Evolutionary conservation across 495 filamentous ascomycete genomes (phyloP).

Genomic region (Penicillium robsamsonii): DNA sequence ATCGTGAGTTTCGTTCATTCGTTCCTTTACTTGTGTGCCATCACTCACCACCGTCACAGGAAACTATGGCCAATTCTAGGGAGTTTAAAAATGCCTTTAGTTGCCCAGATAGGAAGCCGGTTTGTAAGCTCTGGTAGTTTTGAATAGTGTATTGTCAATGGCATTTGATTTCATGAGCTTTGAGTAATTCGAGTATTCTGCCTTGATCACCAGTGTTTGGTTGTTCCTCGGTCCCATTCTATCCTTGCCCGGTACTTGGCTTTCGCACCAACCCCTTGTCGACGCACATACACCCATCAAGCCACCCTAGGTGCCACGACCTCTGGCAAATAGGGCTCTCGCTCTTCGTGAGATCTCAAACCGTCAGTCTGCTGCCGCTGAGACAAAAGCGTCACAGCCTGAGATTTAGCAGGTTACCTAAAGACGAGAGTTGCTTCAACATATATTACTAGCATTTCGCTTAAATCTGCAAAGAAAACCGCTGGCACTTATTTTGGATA

Average conservation of each 20-base stretch:
- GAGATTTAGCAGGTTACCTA: neutral
- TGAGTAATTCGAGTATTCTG: neutral
- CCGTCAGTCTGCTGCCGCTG: neutral
- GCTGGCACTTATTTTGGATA: neutral
- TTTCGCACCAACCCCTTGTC: neutral
- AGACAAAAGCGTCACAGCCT: neutral
- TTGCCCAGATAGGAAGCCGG: constrained; percentile 61
- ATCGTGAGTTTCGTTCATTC: constrained; percentile 39
- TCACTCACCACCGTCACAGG: constrained; percentile 33
- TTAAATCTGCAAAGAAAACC: neutral
- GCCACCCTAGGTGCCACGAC: neutral
- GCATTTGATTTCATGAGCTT: neutral
- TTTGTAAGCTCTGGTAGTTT: constrained; percentile 66
- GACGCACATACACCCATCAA: neutral
- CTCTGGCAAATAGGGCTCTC: too few relatives aligned
- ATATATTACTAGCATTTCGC: neutral
- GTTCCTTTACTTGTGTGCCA: neutral
- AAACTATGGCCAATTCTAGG: constrained; percentile 63
- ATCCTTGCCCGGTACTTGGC: neutral
- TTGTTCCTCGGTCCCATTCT: neutral
- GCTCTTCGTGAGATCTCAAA: neutral
- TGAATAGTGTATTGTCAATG: neutral
- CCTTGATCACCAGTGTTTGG: neutral
- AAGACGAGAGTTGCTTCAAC: neutral
- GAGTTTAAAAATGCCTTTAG: constrained; percentile 67